phyloP scores from a whole-genome alignment of 345 rosid genomes.

The Gossypium bickii region DNA sequence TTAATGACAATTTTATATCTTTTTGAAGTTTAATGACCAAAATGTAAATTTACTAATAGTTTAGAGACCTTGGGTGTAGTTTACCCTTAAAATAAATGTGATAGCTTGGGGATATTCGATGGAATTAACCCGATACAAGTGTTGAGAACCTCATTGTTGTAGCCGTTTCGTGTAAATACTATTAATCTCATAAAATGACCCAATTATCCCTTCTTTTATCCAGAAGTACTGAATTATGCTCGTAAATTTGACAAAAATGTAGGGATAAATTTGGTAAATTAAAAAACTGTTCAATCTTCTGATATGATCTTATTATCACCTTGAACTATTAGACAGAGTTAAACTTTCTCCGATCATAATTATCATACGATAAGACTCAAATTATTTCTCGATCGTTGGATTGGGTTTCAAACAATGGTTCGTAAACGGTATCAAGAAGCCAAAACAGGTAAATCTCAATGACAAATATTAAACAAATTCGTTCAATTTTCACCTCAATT shows the following conservation, averaged over 20 bases:
- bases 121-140: no score
- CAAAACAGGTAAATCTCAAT: constrained; percentile 2
- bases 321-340: not conserved
- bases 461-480: not conserved
- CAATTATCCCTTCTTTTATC: not conserved
- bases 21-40: no score
- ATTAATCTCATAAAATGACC: not conserved
- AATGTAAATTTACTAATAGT: no score
- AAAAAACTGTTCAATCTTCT: not conserved
- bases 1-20: no score
- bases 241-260: not conserved
- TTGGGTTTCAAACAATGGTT: not conserved
- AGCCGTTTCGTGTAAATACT: no score
- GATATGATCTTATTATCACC: not conserved
- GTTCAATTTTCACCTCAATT: not conserved
- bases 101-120: no score
- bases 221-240: no score
- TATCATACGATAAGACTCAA: not conserved
- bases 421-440: constrained; percentile 12
- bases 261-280: constrained; percentile 3
- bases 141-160: no score
- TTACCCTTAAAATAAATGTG: no score
- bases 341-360: not conserved
- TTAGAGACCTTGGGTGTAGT: no score
- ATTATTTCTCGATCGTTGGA: not conserved